These are phyloP conservation scores for Coemansia sp. DNA, from an alignment of 192 early-diverging fungal genomes.

Conservation along the genomic window DNA sequence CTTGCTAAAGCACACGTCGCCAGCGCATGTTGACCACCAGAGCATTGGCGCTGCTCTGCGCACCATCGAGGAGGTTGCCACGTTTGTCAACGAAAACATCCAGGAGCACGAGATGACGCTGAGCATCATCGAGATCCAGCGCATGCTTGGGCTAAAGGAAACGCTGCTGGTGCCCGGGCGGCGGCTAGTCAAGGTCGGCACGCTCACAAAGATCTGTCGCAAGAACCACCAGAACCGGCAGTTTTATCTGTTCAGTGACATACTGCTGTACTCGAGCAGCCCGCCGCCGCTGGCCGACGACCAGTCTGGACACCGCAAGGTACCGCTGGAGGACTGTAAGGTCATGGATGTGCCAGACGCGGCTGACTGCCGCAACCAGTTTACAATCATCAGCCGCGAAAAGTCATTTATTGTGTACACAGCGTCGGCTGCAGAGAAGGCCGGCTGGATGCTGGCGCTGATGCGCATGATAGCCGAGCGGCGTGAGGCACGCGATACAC, in stretches of 20 bases:
- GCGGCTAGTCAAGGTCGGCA: conserved; percentile 61
- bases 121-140: conserved; percentile 69
- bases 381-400: conserved; percentile 75
- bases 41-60: conserved; percentile 41
- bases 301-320: conserved; percentile 67
- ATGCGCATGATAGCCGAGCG: conserved; percentile 56
- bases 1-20: conserved; percentile 54
- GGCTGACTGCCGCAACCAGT: conserved; percentile 59
- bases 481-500: conserved; percentile 57
- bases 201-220: conserved; percentile 73
- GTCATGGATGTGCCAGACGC: conserved; percentile 56
- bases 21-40: conserved; percentile 44
- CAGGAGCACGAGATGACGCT: conserved; percentile 73
- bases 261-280: conserved; percentile 70
- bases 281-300: conserved; percentile 57
- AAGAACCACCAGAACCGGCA: conserved; percentile 67
- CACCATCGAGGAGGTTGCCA: conserved; percentile 62
- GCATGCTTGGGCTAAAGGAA: conserved; percentile 64
- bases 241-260: conserved; percentile 76
- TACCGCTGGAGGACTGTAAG: conserved; percentile 60
- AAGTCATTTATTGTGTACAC: conserved; percentile 79
- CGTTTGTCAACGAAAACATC: conserved; percentile 76
- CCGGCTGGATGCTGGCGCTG: conserved; percentile 65
- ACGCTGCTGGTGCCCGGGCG: conserved; percentile 69
- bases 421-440: conserved; percentile 53